A percentile compares a stretch with the other conserved stretches of the same genome.
Conservation (phyloP, 345 rosid genomes). For the Hypericum androsaemum region DNA sequence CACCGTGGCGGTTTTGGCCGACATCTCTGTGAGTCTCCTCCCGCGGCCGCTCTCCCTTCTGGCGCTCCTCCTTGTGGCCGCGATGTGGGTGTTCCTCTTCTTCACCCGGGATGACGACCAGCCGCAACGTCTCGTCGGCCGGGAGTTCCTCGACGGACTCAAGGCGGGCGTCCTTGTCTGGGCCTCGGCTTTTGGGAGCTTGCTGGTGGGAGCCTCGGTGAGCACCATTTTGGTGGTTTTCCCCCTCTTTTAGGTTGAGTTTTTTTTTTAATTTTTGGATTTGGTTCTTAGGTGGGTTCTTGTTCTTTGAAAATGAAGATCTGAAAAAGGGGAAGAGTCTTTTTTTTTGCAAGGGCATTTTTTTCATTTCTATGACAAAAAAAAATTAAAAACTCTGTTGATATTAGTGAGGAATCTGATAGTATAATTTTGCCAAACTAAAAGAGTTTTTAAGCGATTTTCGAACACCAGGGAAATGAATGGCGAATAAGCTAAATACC, state of each 20-base stretch:
- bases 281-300: no score
- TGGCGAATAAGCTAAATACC: no score
- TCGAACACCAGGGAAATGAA: no score
- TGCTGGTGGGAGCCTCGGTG: conserved; percentile 26
- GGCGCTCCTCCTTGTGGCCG: conserved; percentile 30
- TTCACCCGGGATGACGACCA: conserved; percentile 61
- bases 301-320: no score
- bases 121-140: conserved; percentile 32
- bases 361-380: no score
- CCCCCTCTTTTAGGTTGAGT: conserved; percentile 40
- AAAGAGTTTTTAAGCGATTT: no score
- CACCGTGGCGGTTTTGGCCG: conserved; percentile 24
- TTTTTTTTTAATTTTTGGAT: no score
- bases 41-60: conserved; percentile 47
- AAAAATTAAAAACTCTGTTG: no score
- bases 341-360: no score
- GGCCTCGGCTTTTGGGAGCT: conserved; percentile 43
- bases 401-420: no score
- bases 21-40: conserved; percentile 40
- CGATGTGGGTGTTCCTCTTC: conserved; percentile 59
- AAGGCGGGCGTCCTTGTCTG: conserved; percentile 28
- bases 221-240: conserved; percentile 31
- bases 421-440: no score
- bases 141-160: conserved; percentile 25
- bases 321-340: no score